Evolutionary conservation across 257 asterid species (phyloP).

Genomic region (Verbascum thapsus): DNA sequence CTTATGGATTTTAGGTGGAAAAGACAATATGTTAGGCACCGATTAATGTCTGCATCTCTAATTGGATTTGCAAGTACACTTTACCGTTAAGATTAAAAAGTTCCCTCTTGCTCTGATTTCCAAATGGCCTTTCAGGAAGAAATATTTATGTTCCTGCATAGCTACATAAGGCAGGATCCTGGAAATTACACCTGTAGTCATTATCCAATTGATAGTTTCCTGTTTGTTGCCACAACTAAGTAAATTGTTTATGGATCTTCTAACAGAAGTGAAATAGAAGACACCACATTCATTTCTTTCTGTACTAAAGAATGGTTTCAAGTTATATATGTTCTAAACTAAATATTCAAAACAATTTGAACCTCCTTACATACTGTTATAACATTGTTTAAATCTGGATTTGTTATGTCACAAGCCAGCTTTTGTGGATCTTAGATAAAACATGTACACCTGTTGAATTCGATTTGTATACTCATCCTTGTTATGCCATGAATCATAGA

Average conservation of each 20-base stretch:
- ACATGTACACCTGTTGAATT: conserved; percentile 17
- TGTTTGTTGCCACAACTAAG: not conserved
- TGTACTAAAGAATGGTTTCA: conserved; percentile 14
- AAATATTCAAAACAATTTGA: not conserved
- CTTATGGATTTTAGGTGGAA: not conserved
- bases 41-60: not conserved
- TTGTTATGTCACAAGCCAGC: not conserved
- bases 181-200: not conserved
- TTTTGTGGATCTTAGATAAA: conserved; percentile 16
- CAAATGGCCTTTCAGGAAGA: conserved; percentile 8
- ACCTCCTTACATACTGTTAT: conserved; percentile 6
- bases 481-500: not conserved
- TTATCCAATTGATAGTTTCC: not conserved
- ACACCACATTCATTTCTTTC: not conserved
- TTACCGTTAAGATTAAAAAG: not conserved
- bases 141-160: conserved; percentile 13
- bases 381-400: not conserved
- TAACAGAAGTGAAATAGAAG: not conserved
- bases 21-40: not conserved
- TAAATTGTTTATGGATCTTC: conserved; percentile 7
- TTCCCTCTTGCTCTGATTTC: conserved; percentile 3
- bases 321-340: conserved; percentile 2
- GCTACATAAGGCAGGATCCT: not conserved
- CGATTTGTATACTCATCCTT: not conserved
- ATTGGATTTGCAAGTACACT: not conserved